Base-by-base conservation (phyloP, 2,329 filamentous ascomycete genomes). In the Phaeosphaeriaceae sp. region DNA sequence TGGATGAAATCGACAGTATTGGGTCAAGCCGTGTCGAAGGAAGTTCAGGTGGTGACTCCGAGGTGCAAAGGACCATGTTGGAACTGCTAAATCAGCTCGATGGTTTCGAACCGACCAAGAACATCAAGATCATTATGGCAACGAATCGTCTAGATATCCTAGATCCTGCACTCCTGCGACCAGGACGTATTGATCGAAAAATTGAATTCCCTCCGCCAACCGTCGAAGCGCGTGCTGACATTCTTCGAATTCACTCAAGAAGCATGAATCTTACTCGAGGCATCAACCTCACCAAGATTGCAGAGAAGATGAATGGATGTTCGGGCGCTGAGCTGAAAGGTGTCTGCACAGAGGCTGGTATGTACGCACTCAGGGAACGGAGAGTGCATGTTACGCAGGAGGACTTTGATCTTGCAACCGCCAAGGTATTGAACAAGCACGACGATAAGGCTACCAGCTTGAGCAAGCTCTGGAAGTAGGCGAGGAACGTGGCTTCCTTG, bases 101-200 rank as follows among this genome's bases (percentile, higher is more conserved):
- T 72, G 94, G 94, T 42, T 99, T 99, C 76, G 94, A 97, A 77
- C 94, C 94, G 5, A 97, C 93, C 38, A 99, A 99, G 82, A 97
- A 97, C 78, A 99, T 99, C 86, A 99, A 99, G 78, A 91, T 99
- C 74, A 96, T 99, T 79, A 99, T 99, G 93, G 94, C 94, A 46
- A 99, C 94, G 40, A 99, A 99, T 77, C 90, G 94, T 73, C 84
- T 99, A 58, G 94, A 99, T 68, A 97, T 99, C 58, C 85, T 99
- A 38, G 94, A 99, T 74, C 94, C 94, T 2, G 94, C 94, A 1
- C 83, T 99, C 36, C 82, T 99, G 61, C 88, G 94, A 65, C 94
- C 94, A n/a, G 94, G 94, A 43, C 90, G 94, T 68, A 97, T 99
- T 75, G 94, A 99, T 81, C 85, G 94, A 68, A 97, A 97, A 82